Evolutionary conservation across 768 basidiomycete species (phyloP).

Genomic region (Psilocybe cyanescens): DNA sequence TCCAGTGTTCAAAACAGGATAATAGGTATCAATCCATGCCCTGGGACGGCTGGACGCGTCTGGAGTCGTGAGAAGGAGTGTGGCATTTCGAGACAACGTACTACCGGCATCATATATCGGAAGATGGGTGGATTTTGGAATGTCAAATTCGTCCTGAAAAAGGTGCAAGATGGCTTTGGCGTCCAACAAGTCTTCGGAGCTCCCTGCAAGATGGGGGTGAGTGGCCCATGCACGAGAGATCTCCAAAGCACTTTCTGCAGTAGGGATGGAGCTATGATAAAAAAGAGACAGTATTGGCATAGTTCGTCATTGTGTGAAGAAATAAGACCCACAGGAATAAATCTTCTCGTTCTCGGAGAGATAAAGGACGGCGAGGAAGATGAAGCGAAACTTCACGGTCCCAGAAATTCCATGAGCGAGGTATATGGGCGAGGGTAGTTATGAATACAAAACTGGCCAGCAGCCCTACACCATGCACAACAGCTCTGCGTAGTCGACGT

Average conservation of each 20-base stretch:
- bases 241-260: conserved; percentile 56
- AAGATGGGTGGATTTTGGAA: conserved; percentile 40
- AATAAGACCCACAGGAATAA: conserved; percentile 32
- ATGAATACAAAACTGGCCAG: conserved; percentile 10
- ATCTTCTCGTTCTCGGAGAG: conserved; percentile 31
- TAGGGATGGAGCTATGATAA: conserved; percentile 45
- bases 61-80: conserved; percentile 52
- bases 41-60: conserved; percentile 49
- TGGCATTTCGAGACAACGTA: conserved; percentile 65
- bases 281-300: not conserved
- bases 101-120: conserved; percentile 79
- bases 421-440: not conserved
- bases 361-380: conserved; percentile 19
- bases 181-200: conserved; percentile 59
- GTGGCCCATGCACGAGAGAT: conserved; percentile 63
- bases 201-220: conserved; percentile 77
- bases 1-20: conserved; percentile 84
- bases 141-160: conserved; percentile 69
- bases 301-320: too few species aligned
- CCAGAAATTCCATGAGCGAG: conserved; percentile 5
- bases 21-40: conserved; percentile 89
- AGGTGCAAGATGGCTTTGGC: conserved; percentile 69
- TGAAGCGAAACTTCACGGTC: conserved; percentile 12
- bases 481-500: conserved; percentile 6
- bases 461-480: conserved; percentile 4